Conservation (phyloP, 1,139 yeast species). For the Kazachstania sp. region DNA sequence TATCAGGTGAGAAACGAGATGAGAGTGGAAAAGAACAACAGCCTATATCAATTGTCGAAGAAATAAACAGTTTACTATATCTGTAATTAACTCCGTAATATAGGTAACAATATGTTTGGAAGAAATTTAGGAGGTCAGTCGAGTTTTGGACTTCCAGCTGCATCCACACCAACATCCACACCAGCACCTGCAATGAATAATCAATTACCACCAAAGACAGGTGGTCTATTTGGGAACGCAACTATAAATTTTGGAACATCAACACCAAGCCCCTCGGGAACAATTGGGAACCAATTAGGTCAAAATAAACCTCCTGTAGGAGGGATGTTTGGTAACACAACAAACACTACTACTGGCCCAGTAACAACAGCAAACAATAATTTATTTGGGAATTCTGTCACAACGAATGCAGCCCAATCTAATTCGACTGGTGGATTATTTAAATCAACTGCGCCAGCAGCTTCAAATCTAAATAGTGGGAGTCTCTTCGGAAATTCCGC, state of each 20-base stretch:
- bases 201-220: slow-evolving; percentile 20
- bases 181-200: slow-evolving; percentile 21
- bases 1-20: too few species aligned
- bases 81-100: too few species aligned
- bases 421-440: background rate
- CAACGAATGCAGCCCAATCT: slow-evolving; percentile 7
- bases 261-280: slow-evolving; percentile 24
- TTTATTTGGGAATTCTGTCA: slow-evolving; percentile 28
- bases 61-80: too few species aligned
- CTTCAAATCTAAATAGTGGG: background rate
- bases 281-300: slow-evolving; percentile 9
- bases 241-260: slow-evolving; percentile 14
- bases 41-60: too few species aligned
- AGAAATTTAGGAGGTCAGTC: slow-evolving; percentile 19
- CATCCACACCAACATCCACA: slow-evolving; percentile 30
- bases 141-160: slow-evolving; percentile 20
- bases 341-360: background rate
- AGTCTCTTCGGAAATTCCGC: slow-evolving; percentile 8
- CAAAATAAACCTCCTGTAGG: slow-evolving; percentile 1
- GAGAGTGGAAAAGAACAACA: too few species aligned
- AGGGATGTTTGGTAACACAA: slow-evolving; percentile 29
- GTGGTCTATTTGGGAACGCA: slow-evolving; percentile 29
- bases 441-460: background rate
- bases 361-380: slow-evolving; percentile 14
- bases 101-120: slow-evolving; percentile 19